Evolutionary conservation across 129 eudicot genomes (phyloP), one percentile per base, ranked within the genome.

Genomic region (Helianthus tuberosus): DNA sequence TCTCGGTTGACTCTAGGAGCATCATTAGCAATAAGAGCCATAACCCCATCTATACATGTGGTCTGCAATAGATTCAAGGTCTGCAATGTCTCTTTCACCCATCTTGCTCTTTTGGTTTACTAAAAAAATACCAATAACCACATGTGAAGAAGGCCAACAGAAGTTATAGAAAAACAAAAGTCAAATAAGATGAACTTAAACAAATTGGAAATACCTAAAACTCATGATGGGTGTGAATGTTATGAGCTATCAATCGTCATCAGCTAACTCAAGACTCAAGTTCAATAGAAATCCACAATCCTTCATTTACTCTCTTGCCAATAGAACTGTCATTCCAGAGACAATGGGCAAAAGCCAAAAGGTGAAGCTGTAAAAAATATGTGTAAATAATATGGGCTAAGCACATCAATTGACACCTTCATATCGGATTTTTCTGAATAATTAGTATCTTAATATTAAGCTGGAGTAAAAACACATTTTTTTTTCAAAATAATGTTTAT

Each of bases 41-140:
- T 94, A 94, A 70, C 46, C 97, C 96, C 98, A 94, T 94, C 97
- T 86, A 59, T 94, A 88, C 98, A 94, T 94, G 77, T 94, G 98
- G 75, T 94, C 98, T 44, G 97, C 96, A 67, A 94, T 85, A 2
- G 98, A 94, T 59, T 94, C 98, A 1, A 97, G 98, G 36, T 85
- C 86, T 47, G 80, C 53, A 17, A 94, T 83, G 32, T 77, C 96
- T 78, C 86, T 88, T 80, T 81, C 78, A 94, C 89, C 98, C 98
- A 94, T 73, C 98, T 97, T 5, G 96, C 86, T 84, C 98, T 84
- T 85, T 94, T 94, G 15, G 98, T 94, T 23, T 97, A 83, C 98
- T 93, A 73, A 16, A 17, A 72, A 71, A 53, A 20, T 8, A 73
- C 41, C 17, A 54, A 8, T 17, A 48, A 58, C 57, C 51, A 9